A percentile compares a stretch with the other conserved stretches of the same genome.
These are phyloP conservation scores for Starmera quercuum DNA, from an alignment of 805 yeast genomes.

Conservation along the genomic window DNA sequence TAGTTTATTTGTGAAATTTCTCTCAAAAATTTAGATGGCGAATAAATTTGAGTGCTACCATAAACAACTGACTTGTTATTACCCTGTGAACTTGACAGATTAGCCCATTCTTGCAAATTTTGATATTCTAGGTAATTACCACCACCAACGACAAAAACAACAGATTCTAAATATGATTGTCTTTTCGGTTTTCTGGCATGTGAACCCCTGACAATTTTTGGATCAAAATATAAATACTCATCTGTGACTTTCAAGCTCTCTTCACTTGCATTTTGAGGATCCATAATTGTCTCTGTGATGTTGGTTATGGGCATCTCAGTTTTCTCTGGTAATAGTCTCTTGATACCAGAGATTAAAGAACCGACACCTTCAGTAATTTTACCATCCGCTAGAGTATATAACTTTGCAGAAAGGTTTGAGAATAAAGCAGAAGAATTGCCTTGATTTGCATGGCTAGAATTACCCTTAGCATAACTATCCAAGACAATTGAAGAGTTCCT, in stretches of 20 bases:
- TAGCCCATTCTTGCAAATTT: constrained; percentile 84
- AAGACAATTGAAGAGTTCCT: constrained; percentile 30
- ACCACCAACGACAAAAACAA: constrained; percentile 94
- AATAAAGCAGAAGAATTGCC: constrained; percentile 46
- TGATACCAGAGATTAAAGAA: constrained; percentile 79
- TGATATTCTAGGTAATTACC: constrained; percentile 94
- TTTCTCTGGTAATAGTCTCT: constrained; percentile 80
- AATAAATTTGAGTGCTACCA: constrained; percentile 75
- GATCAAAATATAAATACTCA: constrained; percentile 86
- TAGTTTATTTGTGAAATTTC: constrained; percentile 49
- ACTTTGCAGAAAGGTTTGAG: constrained; percentile 64
- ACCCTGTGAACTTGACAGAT: constrained; percentile 27
- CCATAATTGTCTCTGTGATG: constrained; percentile 87
- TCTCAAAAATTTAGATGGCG: constrained; percentile 60
- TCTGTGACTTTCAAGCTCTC: constrained; percentile 71
- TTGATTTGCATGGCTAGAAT: constrained; percentile 16
- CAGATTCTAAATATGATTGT: constrained; percentile 68
- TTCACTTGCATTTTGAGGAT: constrained; percentile 59
- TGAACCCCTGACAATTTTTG: constrained; percentile 78
- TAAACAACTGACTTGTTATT: constrained; percentile 58
- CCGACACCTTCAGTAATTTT: constrained; percentile 85
- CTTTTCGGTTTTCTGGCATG: constrained; percentile 85
- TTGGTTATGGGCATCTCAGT: constrained; percentile 84
- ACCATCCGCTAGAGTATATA: constrained; percentile 79
- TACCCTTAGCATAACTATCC: constrained; percentile 24